Evolutionary conservation across 768 basidiomycete genomes (phyloP).

Genomic region (Termitomyces sp.): DNA sequence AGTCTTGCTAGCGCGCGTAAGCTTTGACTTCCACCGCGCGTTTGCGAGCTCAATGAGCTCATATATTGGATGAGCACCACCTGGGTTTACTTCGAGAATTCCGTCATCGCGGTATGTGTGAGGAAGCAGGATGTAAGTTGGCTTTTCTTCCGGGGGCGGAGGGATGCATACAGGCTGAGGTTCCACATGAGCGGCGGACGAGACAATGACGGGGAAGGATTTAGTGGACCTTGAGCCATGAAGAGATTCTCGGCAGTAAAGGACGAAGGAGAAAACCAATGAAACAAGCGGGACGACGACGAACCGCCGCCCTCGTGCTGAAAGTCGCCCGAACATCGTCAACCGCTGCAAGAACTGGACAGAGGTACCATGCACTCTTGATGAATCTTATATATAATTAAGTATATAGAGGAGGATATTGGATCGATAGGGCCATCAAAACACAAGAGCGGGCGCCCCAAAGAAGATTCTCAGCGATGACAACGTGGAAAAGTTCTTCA

Average conservation of each 20-base stretch:
- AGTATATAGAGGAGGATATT: not conserved
- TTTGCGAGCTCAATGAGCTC: conserved; percentile 72
- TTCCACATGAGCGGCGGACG: not conserved
- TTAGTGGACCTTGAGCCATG: not conserved
- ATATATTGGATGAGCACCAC: conserved; percentile 67
- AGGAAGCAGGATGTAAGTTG: conserved; percentile 16
- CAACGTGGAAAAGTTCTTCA: not conserved
- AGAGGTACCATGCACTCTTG: not conserved
- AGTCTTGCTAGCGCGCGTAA: conserved; percentile 69
- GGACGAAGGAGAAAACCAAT: conserved; percentile 9
- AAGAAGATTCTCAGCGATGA: not conserved
- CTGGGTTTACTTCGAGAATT: conserved; percentile 33
- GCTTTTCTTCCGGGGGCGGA: not conserved
- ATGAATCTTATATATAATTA: not conserved
- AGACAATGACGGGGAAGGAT: not conserved
- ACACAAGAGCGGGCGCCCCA: not conserved
- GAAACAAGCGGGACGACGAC: conserved; percentile 9
- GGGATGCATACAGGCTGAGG: conserved; percentile 6
- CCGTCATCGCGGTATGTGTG: conserved; percentile 34
- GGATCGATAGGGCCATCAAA: not conserved
- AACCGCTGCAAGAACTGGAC: not conserved
- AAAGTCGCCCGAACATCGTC: conserved; percentile 5
- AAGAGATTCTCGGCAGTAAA: conserved; percentile 10
- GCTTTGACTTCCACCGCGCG: conserved; percentile 48
- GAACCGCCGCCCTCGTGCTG: conserved; percentile 8